A percentile compares a stretch with the other conserved stretches of the same genome.
These are phyloP conservation scores for Amanita molliuscula DNA, from an alignment of 768 basidiomycete genomes.

Conservation along the genomic window DNA sequence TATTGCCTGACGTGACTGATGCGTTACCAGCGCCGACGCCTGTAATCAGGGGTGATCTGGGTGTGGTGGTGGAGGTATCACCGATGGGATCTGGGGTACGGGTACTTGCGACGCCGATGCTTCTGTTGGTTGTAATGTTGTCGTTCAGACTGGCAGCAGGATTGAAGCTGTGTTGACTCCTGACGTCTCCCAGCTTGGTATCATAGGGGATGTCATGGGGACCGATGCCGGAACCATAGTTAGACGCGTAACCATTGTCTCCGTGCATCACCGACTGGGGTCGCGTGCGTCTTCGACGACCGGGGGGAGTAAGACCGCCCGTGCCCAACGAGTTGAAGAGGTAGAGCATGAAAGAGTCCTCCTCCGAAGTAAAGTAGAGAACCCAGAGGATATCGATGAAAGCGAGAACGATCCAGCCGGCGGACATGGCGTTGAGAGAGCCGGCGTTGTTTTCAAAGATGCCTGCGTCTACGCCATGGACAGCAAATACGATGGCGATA, in stretches of 20 bases:
- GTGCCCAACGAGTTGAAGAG: conserved; percentile 85
- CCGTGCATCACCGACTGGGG: conserved; percentile 51
- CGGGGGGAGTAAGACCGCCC: conserved; percentile 75
- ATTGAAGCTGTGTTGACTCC: conserved; percentile 46
- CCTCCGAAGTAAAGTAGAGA: conserved; percentile 94
- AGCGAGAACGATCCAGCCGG: conserved; percentile 89
- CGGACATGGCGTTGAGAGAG: conserved; percentile 74
- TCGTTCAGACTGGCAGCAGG: conserved; percentile 31
- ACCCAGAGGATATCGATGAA: conserved; percentile 94
- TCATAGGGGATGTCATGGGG: conserved; percentile 51
- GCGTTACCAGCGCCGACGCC: conserved; percentile 53
- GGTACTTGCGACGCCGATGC: conserved; percentile 39
- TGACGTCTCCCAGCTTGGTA: conserved; percentile 42
- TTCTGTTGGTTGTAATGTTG: conserved; percentile 24
- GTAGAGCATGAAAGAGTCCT: conserved; percentile 78
- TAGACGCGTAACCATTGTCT: conserved; percentile 54
- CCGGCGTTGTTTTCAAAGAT: conserved; percentile 39
- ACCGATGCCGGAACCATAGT: conserved; percentile 59
- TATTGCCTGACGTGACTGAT: conserved; percentile 12
- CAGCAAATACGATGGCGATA: conserved; percentile 81
- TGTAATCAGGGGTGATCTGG: conserved; percentile 58
- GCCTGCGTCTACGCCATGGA: conserved; percentile 57
- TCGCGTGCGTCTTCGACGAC: conserved; percentile 67
- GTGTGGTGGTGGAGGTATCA: conserved; percentile 34
- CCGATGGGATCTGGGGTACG: conserved; percentile 34